Evolutionary conservation across 345 rosid genomes (phyloP), one percentile per base, ranked within the genome.

Genomic region (Luvunga scandens): DNA sequence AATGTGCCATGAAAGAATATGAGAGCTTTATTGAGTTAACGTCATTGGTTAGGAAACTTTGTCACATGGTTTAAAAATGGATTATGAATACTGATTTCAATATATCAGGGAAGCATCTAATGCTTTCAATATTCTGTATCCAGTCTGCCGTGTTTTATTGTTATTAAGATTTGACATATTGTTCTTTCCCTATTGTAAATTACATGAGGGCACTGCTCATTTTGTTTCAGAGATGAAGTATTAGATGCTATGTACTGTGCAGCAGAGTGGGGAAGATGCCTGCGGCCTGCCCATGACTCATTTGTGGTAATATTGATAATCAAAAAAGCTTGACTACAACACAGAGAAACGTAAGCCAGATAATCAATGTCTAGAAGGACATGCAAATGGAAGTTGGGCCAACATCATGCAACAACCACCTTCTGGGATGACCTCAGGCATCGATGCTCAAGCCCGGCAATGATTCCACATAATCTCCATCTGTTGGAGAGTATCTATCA

Each of bases 401-500:
- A 61, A 24, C 45, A 66, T 60, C 18, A 66, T 18, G 12, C 72
- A 36, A 57, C 63, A 33, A 53, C 71, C 16, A 36, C 53, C 63
- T 62, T 66, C 28, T 5, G 19, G 28, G 67, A 76, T 61, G 75
- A 82, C 22, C 75, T 71, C 67, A 74, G 50, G 77, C 79, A 69
- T 80, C 56, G 80, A 77, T 79, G 80, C 83, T 78, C 77, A 71
- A 14, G 66, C 48, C 79, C 56, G 69, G 76, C 69, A 70, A 64
- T 50, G 80, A 80, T 72, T 77, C 81, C 53, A 38, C 25, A 30
- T 30, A 60, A 79, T 78, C 81, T 75, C 79, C 78, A 65, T 27
- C 70, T 77, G 78, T 56, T 73, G 78, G 73, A 50, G 48, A 80
- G 84, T 75, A 81, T 81, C 83, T 71, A 80, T 79, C 79, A 72